Conservation (phyloP, 345 rosid genomes). For the Citrus medica region DNA sequence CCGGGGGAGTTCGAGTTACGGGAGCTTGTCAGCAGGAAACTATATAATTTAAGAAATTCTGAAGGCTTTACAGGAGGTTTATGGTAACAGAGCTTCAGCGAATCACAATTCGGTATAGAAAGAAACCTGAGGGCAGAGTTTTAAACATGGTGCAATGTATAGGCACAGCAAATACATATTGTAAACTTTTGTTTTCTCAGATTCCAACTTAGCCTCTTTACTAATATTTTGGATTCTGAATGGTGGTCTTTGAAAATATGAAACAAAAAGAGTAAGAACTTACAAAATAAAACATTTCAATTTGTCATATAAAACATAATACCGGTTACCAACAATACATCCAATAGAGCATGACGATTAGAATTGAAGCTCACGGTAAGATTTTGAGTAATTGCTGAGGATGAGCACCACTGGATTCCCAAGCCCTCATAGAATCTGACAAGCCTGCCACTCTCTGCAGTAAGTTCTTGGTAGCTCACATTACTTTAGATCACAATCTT, state of each 20-base stretch:
- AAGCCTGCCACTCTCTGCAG: not conserved
- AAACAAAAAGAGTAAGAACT: not conserved
- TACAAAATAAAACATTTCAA: not conserved
- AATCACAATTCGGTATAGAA: not conserved
- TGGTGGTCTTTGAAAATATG: not conserved
- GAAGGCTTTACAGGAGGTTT: not conserved
- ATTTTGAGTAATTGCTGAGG: not conserved
- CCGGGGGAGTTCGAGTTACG: conserved; percentile 13
- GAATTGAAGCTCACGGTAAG: not conserved
- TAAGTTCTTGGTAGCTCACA: not conserved
- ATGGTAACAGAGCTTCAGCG: not conserved
- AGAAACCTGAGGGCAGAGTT: not conserved
- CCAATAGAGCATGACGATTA: not conserved
- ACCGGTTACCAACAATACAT: not conserved
- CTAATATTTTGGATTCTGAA: not conserved
- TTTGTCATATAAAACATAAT: not conserved
- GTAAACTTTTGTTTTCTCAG: not conserved
- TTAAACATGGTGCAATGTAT: too few species aligned
- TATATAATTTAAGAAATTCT: not conserved
- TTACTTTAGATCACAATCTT: not conserved
- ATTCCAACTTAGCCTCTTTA: not conserved
- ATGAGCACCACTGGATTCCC: not conserved
- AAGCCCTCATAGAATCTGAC: not conserved
- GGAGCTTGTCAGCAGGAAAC: conserved; percentile 22
- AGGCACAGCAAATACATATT: not conserved